Conservation (phyloP, 805 yeast species). For the Wickerhamomyces strasburgensis region DNA sequence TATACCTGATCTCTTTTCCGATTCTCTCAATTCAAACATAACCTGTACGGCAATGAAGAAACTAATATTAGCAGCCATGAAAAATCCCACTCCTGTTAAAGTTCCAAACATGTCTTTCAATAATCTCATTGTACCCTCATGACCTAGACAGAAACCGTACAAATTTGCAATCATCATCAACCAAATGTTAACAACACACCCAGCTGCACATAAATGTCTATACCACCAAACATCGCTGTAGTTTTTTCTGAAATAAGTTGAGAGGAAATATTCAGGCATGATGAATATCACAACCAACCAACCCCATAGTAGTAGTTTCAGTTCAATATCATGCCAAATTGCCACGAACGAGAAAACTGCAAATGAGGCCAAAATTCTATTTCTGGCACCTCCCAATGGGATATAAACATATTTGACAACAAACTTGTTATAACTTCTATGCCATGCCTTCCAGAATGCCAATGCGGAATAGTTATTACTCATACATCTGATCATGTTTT, state of each 20-base stretch:
- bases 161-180: conserved; percentile 97
- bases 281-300: conserved; percentile 87
- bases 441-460: conserved; percentile 99
- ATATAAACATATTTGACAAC: conserved; percentile 81
- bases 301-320: conserved; percentile 88
- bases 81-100: conserved; percentile 56
- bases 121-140: conserved; percentile 71
- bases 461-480: conserved; percentile 88
- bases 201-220: conserved; percentile 77
- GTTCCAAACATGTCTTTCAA: conserved; percentile 71
- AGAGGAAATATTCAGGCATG: conserved; percentile 75
- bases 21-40: conserved; percentile 89
- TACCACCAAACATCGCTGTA: conserved; percentile 54
- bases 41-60: conserved; percentile 84
- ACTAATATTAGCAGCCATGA: conserved; percentile 54
- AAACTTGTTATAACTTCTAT: conserved; percentile 89
- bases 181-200: conserved; percentile 90
- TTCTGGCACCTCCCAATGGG: conserved; percentile 81
- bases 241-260: conserved; percentile 36
- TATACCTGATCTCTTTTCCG: conserved; percentile 79
- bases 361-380: conserved; percentile 69
- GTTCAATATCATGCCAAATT: conserved; percentile 95
- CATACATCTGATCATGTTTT: conserved; percentile 95
- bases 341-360: conserved; percentile 95
- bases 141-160: conserved; percentile 90